Percentiles rank a stretch among this genome's conserved stretches.
Evolutionary conservation across 768 basidiomycete genomes (phyloP).

Genomic region (Saitozyma sp.): DNA sequence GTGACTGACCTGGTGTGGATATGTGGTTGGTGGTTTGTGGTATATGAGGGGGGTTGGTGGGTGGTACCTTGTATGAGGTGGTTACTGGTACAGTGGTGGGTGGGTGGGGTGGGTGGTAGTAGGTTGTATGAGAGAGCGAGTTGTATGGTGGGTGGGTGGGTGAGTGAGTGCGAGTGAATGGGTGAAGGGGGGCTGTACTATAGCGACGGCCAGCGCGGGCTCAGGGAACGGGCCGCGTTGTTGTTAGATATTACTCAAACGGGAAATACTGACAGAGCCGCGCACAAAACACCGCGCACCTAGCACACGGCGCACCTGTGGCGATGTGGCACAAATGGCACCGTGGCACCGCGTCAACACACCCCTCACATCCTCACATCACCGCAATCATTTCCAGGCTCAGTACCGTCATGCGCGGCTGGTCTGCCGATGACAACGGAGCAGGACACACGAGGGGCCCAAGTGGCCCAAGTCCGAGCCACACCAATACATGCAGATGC

Average conservation of each 20-base stretch:
- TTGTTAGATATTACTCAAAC: too few relatives aligned
- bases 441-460: too few relatives aligned
- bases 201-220: neutral
- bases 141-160: slow-evolving; percentile 5
- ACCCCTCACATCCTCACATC: too few relatives aligned
- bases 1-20: neutral
- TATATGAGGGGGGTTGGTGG: neutral
- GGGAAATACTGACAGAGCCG: neutral
- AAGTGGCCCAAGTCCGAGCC: too few relatives aligned
- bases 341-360: too few relatives aligned
- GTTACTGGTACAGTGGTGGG: slow-evolving; percentile 1
- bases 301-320: neutral
- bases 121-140: neutral
- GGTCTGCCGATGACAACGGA: too few relatives aligned
- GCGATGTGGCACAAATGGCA: too few relatives aligned
- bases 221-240: neutral
- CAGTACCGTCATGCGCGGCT: too few relatives aligned
- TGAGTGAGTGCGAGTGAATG: slow-evolving; percentile 1
- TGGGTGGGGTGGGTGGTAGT: slow-evolving; percentile 6
- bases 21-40: neutral
- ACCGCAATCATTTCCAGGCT: too few relatives aligned
- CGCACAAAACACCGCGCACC: neutral
- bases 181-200: neutral
- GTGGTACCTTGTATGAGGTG: slow-evolving; percentile 4
- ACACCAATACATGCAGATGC: too few relatives aligned